Conservation (phyloP, 129 eudicot species). For the Artemisia argyi region DNA sequence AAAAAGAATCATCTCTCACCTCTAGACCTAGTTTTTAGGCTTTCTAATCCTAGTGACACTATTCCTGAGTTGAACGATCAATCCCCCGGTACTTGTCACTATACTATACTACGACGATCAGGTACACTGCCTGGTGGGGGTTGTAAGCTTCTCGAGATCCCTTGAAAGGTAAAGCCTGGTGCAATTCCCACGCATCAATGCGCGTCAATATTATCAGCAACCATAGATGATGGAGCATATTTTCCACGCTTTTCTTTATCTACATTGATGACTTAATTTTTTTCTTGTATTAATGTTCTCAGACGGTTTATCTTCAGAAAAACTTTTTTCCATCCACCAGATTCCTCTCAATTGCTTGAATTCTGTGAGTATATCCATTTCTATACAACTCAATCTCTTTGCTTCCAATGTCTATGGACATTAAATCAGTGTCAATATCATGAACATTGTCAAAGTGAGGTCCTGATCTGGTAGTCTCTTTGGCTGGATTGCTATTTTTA, state of each 20-base stretch:
- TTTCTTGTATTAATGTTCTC: slow-evolving; percentile 8
- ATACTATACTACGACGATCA: too few relatives aligned
- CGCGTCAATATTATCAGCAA: not conserved
- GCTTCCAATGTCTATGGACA: slow-evolving; percentile 28
- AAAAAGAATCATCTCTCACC: too few relatives aligned
- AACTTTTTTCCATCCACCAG: slow-evolving; percentile 23
- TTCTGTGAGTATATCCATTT: slow-evolving; percentile 62
- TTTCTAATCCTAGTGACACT: too few relatives aligned
- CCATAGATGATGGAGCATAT: slow-evolving; percentile 1
- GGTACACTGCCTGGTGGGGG: too few relatives aligned
- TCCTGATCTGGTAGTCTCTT: slow-evolving; percentile 18
- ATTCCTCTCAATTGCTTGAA: slow-evolving; percentile 46
- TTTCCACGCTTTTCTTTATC: slow-evolving; percentile 12
- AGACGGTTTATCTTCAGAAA: slow-evolving; percentile 22
- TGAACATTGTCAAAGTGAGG: not conserved
- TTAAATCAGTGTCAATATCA: not conserved
- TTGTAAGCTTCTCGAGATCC: too few relatives aligned
- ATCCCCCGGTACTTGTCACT: too few relatives aligned
- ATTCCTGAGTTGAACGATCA: too few relatives aligned
- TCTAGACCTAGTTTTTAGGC: too few relatives aligned
- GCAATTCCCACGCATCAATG: too few relatives aligned
- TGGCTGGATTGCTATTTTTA: slow-evolving; percentile 23
- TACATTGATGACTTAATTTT: slow-evolving; percentile 5
- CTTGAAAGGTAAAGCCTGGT: too few relatives aligned
- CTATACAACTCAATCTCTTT: slow-evolving; percentile 45